Evolutionary conservation across 1,139 yeast genomes (phyloP), one percentile per base, ranked within the genome.

Genomic region (Kodamaea fungicola): DNA sequence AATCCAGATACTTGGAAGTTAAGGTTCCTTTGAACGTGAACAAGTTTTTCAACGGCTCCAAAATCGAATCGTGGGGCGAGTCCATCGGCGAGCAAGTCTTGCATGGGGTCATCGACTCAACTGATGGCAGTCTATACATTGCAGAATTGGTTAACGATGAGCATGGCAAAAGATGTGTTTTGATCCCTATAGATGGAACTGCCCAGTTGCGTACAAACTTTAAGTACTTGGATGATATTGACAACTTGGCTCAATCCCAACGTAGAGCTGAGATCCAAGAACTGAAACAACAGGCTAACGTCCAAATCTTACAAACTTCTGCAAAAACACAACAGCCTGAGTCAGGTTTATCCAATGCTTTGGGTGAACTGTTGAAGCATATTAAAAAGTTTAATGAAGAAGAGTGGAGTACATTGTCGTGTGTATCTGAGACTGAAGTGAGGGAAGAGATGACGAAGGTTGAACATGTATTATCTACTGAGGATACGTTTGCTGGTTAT

Each of bases 191-290:
- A 2, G 75, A 78, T 34, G 72, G 80, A 19, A 77, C 86, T 0
- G 78, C 84, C 0, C 97, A 90, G 59, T 59, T 92, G 45, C 73
- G 96, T 51, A 94, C 97, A 2, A 76, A 77, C 44, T 88, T 92
- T 63, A 76, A 74, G 46, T 86, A 89, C 55, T 78, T 89, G 37
- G 95, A 85, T 53, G 76, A 68, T 30, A 37, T 64, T 28, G 76
- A 71, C 39, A 50, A 50, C 10, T 44, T 49, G 28, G 57, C 52
- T 34, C 54, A 47, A 37, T 52, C 48, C n/a, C 64, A 55, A 42
- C 50, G 50, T 33, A 57, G 57, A 37, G 60, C 58, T 25, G 57
- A 54, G 32, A 49, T 50, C 4, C 38, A 47, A 2, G 41, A 35
- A 6, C n/a, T 43, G 1, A 66, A 62, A 45, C 57, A 52, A 46